Conservation (phyloP, 2,329 filamentous ascomycete genomes). For the Aspergillus carbonarius region DNA sequence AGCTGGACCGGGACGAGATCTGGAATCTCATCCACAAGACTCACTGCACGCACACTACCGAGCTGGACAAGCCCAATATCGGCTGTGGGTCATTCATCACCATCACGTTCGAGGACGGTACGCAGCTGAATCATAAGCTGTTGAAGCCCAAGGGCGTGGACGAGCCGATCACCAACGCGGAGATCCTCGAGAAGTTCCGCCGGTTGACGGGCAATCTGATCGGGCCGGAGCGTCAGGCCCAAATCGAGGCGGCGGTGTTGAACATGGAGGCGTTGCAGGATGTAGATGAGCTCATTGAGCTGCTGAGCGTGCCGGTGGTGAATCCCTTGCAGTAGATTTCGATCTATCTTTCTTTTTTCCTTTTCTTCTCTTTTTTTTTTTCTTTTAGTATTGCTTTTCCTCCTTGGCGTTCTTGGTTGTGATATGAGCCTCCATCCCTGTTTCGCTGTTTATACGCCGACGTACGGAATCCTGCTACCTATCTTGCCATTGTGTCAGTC, state of each 20-base stretch:
- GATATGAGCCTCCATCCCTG: too few species aligned
- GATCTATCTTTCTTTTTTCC: too few species aligned
- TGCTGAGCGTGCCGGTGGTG: background rate
- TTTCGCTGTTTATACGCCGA: too few species aligned
- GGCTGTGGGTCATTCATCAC: background rate
- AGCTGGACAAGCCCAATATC: background rate
- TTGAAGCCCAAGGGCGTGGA: background rate
- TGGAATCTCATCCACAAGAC: constrained; percentile 3
- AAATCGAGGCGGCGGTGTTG: constrained; percentile 1
- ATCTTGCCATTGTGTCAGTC: too few species aligned
- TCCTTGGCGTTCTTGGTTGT: too few species aligned
- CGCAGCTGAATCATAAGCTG: background rate
- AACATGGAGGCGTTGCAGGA: background rate
- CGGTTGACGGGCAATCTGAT: background rate
- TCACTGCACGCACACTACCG: background rate
- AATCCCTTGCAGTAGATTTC: background rate
- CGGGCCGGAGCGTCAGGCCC: background rate
- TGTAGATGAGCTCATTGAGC: background rate
- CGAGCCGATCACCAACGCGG: background rate
- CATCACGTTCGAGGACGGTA: background rate
- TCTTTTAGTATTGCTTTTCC: too few species aligned
- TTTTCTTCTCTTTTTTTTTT: too few species aligned
- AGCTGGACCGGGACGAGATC: constrained; percentile 1
- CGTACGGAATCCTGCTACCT: too few species aligned
- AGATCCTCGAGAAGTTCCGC: constrained; percentile 6